Conservation (phyloP, 2,329 filamentous ascomycete species). For the Epichloe aotearoae region DNA sequence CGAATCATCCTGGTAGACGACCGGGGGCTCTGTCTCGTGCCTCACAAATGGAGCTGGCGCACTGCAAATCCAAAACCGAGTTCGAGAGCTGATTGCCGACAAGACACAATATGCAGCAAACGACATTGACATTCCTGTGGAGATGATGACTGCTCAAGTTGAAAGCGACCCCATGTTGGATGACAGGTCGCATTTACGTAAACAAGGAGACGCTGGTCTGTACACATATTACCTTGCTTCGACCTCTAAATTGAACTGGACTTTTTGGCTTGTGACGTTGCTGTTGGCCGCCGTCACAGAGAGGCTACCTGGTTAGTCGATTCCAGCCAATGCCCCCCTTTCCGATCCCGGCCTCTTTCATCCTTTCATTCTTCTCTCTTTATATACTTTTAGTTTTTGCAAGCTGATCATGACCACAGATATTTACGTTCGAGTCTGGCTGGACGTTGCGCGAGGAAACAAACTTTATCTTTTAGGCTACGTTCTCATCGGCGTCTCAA, state of each 20-base stretch:
- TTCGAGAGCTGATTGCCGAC: background rate
- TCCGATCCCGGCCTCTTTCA: background rate
- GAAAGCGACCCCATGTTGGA: background rate
- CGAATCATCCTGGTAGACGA: background rate
- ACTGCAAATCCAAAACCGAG: background rate
- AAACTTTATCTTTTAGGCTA: background rate
- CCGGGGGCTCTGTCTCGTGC: background rate
- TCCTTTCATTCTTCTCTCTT: background rate
- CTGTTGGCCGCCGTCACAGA: background rate
- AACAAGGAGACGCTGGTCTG: background rate
- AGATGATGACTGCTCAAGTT: background rate
- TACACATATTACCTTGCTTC: background rate
- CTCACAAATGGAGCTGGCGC: background rate
- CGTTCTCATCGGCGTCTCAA: background rate
- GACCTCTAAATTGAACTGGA: background rate
- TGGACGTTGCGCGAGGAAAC: background rate
- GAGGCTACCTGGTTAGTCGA: background rate
- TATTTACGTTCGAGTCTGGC: constrained; percentile 1
- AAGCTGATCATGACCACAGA: background rate
- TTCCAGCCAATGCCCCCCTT: background rate
- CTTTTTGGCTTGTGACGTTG: background rate
- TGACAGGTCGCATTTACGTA: background rate
- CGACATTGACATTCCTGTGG: background rate
- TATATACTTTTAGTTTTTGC: background rate
- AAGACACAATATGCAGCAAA: background rate